phyloP scores from a whole-genome alignment of 768 basidiomycete genomes.

The Lentinus tigrinus region DNA sequence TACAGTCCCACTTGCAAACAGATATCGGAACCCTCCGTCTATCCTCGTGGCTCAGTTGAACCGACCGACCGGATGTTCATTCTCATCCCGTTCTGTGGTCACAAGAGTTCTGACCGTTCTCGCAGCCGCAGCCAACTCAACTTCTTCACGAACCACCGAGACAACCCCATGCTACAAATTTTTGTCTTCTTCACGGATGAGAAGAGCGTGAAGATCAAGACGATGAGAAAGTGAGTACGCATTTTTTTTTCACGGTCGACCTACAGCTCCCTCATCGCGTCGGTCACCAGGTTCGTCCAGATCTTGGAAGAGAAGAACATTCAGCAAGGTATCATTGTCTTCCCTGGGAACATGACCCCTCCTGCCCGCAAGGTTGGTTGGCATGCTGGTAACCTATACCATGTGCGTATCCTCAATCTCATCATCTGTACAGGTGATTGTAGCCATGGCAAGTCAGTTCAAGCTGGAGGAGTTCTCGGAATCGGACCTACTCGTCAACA shows the following conservation, averaged over 20 bases:
- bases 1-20: too few relatives aligned
- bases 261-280: neutral
- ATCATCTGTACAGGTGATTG: slow-evolving; percentile 68
- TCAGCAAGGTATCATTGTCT: slow-evolving; percentile 90
- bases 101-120: neutral
- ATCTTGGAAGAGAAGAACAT: slow-evolving; percentile 93
- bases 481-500: slow-evolving; percentile 94
- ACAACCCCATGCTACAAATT: slow-evolving; percentile 74
- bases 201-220: slow-evolving; percentile 92
- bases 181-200: slow-evolving; percentile 97
- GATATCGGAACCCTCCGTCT: too few relatives aligned
- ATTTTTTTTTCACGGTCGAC: neutral
- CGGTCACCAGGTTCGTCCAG: slow-evolving; percentile 63
- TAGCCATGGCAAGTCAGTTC: slow-evolving; percentile 84
- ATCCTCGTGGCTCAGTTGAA: too few relatives aligned
- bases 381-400: neutral
- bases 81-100: too few relatives aligned
- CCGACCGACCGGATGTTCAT: too few relatives aligned
- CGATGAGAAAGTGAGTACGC: slow-evolving; percentile 87
- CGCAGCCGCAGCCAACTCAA: slow-evolving; percentile 83
- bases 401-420: neutral
- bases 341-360: slow-evolving; percentile 94
- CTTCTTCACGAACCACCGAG: slow-evolving; percentile 79
- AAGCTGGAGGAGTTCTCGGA: slow-evolving; percentile 96
- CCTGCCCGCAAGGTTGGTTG: slow-evolving; percentile 82